Base-by-base conservation (phyloP, 345 rosid genomes). In the Euclidium syriacum region DNA sequence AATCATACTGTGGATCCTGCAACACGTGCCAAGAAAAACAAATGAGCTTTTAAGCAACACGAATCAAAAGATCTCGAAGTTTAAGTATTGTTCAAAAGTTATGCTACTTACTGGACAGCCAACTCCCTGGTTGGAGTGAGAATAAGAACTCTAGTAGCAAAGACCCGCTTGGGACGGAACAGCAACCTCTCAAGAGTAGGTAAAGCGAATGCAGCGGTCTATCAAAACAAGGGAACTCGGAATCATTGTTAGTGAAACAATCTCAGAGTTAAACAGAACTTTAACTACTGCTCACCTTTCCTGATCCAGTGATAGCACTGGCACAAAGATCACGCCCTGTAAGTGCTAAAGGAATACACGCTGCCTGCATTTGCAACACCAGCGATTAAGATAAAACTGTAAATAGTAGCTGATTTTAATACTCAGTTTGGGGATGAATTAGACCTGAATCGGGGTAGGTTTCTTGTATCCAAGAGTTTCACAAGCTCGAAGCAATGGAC, bases 231-330 rank as follows among this genome's bases (percentile, higher is more conserved):
- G 23, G 8, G 10, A 74, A 40, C 24, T n/a, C 9, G 4, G 64
- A 69, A 50, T 41, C 58, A 57, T 3, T 0, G 6, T 49, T 25
- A 20, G 7, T 38, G 0, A 44, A 19, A 42, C 41, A 65, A 43
- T 46, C 26, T 34, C 10, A 33, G 3, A 39, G 35, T 30, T 5
- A 34, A 35, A 61, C 11, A 23, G 0, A 44, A 60, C 9, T 30
- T 0, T 33, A 64, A 10, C 22, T 7, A 71, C 11, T 10, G 4
- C 62, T 10, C 65, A 94, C 99, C 97, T 94, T 90, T 15, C 99
- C 99, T 4, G 99, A 94, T 60, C 99, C 99, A 67, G 99, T 94
- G 52, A 94, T 78, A 32, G 99, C 99, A 62, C 97, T 94, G 10
- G 95, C 99, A 66, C 97, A 94, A 52, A 94, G 91, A 77, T 94